Evolutionary conservation across 495 filamentous ascomycete species (phyloP).

Genomic region (Xylaria grammica): DNA sequence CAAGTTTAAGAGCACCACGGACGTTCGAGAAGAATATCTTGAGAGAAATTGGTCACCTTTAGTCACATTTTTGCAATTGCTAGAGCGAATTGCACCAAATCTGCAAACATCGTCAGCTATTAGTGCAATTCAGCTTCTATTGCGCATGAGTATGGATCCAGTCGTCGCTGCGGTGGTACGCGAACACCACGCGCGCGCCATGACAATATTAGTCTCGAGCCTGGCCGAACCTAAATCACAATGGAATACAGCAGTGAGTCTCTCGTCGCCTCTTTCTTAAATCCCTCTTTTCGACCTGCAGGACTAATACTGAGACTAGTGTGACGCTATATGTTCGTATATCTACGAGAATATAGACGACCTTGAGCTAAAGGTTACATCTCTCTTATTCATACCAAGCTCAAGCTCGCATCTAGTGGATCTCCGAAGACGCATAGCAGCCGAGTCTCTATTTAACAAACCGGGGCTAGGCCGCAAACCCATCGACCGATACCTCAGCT

Average conservation of each 20-base stretch:
- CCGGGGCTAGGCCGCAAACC: constrained; percentile 48
- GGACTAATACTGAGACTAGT: constrained; percentile 49
- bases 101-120: constrained; percentile 31
- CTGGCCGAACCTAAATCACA: constrained; percentile 24
- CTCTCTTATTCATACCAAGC: constrained; percentile 65
- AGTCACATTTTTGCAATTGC: constrained; percentile 39
- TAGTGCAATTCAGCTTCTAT: constrained; percentile 48
- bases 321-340: constrained; percentile 57
- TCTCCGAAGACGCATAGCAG: constrained; percentile 73
- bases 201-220: constrained; percentile 28
- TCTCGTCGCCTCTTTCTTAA: not conserved
- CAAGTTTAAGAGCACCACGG: constrained; percentile 24
- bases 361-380: constrained; percentile 59
- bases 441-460: constrained; percentile 69
- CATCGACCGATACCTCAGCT: constrained; percentile 52
- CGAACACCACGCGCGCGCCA: constrained; percentile 37
- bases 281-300: not conserved
- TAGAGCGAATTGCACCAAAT: constrained; percentile 36
- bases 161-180: constrained; percentile 51
- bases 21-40: constrained; percentile 36
- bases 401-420: constrained; percentile 60
- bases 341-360: constrained; percentile 57
- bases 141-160: constrained; percentile 66
- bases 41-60: constrained; percentile 43
- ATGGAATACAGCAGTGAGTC: constrained; percentile 39